Base-by-base conservation (phyloP, 495 filamentous ascomycete species). In the Staphylotrichum tortipilum region DNA sequence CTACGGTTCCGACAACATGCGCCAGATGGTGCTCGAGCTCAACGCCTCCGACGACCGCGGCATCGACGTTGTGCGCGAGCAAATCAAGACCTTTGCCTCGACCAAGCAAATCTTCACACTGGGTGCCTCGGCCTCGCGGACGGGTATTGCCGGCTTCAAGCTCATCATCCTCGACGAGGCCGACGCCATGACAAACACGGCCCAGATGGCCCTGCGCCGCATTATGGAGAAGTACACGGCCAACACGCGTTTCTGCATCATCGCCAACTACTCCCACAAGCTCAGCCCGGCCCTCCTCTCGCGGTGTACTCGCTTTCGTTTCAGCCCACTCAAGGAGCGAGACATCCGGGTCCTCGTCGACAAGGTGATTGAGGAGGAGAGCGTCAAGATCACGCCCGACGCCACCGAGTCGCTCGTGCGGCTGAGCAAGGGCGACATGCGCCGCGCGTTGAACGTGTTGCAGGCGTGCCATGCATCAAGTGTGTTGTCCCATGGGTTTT, bases 171-270 rank as follows among this genome's bases (percentile, higher is more conserved):
- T 99, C 19, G 92, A 99, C 69, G 92, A 99, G 68, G 92, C 92
- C 26, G 92, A 99, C 63, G 92, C 94, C 15, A 97, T 99, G 92
- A 99, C 92, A 6, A 79, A 85, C 18, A 88, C 89, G 0, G 92
- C 92, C 14, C 92, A 99, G 63, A 99, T 97, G 89, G 92, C 92
- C 0, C 76, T 99, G 23, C 81, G 92, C 53, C 72, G 92, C 36
- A 99, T 99, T 49, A 99, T 99, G 94, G 92, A 99, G 63, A 92
- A 94, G 67, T 99, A 97, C 69, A 99, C 92, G 0, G 88, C 89
- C 50, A 97, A 99, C 70, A 95, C 92, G 0, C 78, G 92, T 44
- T 99, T 99, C 68, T 96, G 91, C 69, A 88, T 99, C 58, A 96
- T 99, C 50, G 94, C 94, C 57, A 99, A 99, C 67, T 99, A 99